Evolutionary conservation across 2,329 filamentous ascomycete species (phyloP), one percentile per base, ranked within the genome.

Genomic region (Tolypocladium ovalisporum): DNA sequence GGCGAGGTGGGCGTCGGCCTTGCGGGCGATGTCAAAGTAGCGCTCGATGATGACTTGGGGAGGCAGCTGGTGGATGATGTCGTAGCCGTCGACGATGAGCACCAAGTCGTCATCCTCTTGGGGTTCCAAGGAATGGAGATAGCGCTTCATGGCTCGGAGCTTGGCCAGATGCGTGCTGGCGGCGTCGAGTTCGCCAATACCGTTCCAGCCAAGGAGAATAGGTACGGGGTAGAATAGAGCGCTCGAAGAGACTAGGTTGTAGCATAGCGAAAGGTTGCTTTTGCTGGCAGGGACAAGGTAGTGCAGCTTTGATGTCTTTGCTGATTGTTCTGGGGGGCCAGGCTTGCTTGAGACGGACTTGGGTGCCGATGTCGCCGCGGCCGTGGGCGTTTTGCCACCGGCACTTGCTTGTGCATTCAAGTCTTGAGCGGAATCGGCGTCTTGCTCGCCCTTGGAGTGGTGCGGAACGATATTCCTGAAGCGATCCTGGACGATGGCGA

Each of bases 51-150:
- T 71, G 24, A 87, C 75, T 47, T 85, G 79, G 3, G 82, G 79
- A 0, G 84, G 83, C 2, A 88, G 72, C 66, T 89, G 86, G 59
- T 87, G 82, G 71, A 84, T 83, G 1, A 83, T 75, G 58, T 88
- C 83, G 66, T 82, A 79, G 1, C 80, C 83, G 65, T 88, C 85
- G 7, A 85, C 76, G 52, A 88, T 75, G 58, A 88, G 70, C 9
- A 87, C 77, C 34, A 89, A 69, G 65, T 89, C 86, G 24, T 82
- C 74, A 57, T 84, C 68, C 5, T 70, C 64, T 10, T 60, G 63
- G 2, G 56, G 36, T 10, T 58, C 57, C 3, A 73, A 62, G 19
- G 61, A 60, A 36, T 69, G 57, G 17, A 75, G 63, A 55, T 75
- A 73, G n/a, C 66, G 63, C 47, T 68, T 58, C 17, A 74, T 67